Evolutionary conservation across 306 rosid species (phyloP), one percentile per base, ranked within the genome.

Genomic region (Castanea mollissima): DNA sequence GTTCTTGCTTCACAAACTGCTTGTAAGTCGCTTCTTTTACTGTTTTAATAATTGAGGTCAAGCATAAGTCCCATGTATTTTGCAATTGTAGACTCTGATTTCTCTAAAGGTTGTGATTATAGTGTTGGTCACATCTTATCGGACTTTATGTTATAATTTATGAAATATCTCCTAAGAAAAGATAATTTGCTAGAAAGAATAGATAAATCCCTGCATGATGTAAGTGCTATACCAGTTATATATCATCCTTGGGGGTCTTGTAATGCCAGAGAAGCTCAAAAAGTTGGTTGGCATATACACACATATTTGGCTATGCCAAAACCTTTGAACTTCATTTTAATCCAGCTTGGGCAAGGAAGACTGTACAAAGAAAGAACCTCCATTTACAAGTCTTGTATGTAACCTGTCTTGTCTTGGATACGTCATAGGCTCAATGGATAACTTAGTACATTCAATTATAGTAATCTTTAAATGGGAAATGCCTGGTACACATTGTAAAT

Each of bases 1-100:
- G 56, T 19, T 46, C 97, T 95, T 38, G 93, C 99, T 49, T 85
- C 97, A 41, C 88, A 95, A 78, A 95, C 99, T 12, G 85, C 92
- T 13, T 95, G 98, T 95, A 84, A 90, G 97, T 87, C 78, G 3
- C 25, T 51, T 54, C 51, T 23, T 58, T 23, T 59, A 59, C 65
- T 64, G 21, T 31, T 64, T 64, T 31, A 41, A 41, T 41, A 41
- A 29, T 63, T 29, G 69, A 14, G n/a, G 16, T 34, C 69, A 29
- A 13, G 19, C n/a, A 63, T n/a, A 13, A 25, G 19, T 19, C 20
- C 41, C 69, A 21, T 63, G 12, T 63, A 16, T 18, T 64, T 16
- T 31, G 41, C 70, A 31, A 64, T 3, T 31, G 41, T 64, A 5
- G 12, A 31, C 12, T 41, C 16, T 31, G 70, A 31, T 16, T 29